phyloP scores from a whole-genome alignment of 2,329 filamentous ascomycete species.

The Mollisia scopiformis region DNA sequence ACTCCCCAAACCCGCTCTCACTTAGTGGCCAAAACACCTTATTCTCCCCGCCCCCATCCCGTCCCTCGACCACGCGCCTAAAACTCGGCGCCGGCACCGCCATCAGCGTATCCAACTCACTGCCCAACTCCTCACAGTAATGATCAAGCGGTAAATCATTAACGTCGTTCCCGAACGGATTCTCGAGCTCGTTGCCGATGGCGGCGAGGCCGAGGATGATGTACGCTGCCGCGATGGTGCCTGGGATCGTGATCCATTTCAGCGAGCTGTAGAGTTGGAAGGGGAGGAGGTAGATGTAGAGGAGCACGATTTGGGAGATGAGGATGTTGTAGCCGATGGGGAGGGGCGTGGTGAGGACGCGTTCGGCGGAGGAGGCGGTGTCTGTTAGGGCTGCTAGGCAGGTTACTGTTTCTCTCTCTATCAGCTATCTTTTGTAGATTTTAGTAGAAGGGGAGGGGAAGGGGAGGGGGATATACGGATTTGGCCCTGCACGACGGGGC shows the following conservation, averaged over 20 bases:
- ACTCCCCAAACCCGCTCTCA: constrained; percentile 44
- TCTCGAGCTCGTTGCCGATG: constrained; percentile 83
- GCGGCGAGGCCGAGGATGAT: constrained; percentile 79
- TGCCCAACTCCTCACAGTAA: constrained; percentile 75
- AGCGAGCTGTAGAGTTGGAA: constrained; percentile 74
- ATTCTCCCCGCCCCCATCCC: constrained; percentile 29
- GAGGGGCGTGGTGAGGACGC: constrained; percentile 80
- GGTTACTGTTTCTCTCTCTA: constrained; percentile 19
- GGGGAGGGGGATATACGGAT: constrained; percentile 21
- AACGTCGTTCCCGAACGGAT: constrained; percentile 82
- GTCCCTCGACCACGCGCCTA: constrained; percentile 22
- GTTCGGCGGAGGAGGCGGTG: constrained; percentile 71
- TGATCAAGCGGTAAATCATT: constrained; percentile 79
- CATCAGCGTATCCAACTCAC: constrained; percentile 72
- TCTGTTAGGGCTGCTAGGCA: constrained; percentile 68
- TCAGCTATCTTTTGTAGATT: constrained; percentile 4
- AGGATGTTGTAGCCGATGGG: constrained; percentile 83
- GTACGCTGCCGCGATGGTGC: constrained; percentile 72
- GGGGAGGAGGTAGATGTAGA: constrained; percentile 79
- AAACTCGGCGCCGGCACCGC: constrained; percentile 14
- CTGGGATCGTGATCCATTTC: constrained; percentile 77
- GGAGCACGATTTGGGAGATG: constrained; percentile 84
- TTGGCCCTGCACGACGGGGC: constrained; percentile 32
- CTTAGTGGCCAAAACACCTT: constrained; percentile 42
- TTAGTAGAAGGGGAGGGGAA: constrained; percentile 32